Evolutionary conservation across 371 early-diverging fungal genomes (phyloP).

Genomic region (Mortierella sp.): DNA sequence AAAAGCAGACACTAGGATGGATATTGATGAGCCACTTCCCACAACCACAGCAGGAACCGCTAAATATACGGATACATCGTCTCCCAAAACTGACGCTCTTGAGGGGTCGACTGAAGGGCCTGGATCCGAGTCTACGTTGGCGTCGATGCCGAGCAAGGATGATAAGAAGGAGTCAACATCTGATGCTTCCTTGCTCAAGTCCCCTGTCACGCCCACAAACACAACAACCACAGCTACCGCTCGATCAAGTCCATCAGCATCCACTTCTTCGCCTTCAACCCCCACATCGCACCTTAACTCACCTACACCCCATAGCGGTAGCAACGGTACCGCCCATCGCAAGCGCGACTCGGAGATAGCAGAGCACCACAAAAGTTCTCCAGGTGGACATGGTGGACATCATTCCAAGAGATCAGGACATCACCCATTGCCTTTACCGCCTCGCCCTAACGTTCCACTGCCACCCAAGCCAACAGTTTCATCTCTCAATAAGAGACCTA

Average conservation of each 20-base stretch:
- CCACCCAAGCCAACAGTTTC: conserved; percentile 42
- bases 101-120: neutral
- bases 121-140: neutral
- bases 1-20: conserved; percentile 9
- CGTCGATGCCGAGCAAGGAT: neutral
- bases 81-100: neutral
- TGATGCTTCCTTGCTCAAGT: conserved; percentile 1
- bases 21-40: conserved; percentile 7
- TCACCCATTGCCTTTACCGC: conserved; percentile 36
- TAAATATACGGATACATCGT: neutral
- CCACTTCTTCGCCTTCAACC: conserved; percentile 13
- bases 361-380: conserved; percentile 13
- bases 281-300: conserved; percentile 9
- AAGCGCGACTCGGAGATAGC: conserved; percentile 22
- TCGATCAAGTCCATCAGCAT: conserved; percentile 8
- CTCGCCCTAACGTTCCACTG: conserved; percentile 40
- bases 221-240: neutral
- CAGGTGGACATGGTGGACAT: conserved; percentile 6
- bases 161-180: conserved; percentile 3
- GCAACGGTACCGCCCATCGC: conserved; percentile 8
- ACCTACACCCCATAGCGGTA: conserved; percentile 5
- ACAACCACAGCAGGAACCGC: neutral
- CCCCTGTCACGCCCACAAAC: conserved; percentile 2
- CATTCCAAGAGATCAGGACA: conserved; percentile 28
- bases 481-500: conserved; percentile 18